Conservation (phyloP, 768 basidiomycete genomes). For the Botryobasidium botryosum region DNA sequence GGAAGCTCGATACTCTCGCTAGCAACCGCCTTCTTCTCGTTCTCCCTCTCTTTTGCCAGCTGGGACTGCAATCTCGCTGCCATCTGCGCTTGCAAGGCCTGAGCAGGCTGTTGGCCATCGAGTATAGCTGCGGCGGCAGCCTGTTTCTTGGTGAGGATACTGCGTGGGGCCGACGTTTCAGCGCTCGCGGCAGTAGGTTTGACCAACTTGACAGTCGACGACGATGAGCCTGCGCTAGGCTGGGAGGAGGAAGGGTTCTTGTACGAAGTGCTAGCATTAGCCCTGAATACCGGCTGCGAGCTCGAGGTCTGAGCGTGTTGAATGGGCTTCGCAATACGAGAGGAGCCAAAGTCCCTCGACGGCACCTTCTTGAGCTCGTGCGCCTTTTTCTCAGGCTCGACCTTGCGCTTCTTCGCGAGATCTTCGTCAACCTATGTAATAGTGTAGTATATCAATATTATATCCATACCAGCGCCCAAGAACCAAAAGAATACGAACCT, state of each 20-base stretch:
- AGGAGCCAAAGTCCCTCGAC: conserved; percentile 28
- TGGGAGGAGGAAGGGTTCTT: conserved; percentile 3
- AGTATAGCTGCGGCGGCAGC: too few relatives aligned
- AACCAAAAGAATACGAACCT: too few relatives aligned
- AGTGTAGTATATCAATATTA: too few relatives aligned
- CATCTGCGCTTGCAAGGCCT: conserved; percentile 45
- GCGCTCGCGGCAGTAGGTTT: not conserved
- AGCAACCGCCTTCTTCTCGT: conserved; percentile 22
- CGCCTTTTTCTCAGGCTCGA: conserved; percentile 36
- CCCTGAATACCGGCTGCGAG: conserved; percentile 1
- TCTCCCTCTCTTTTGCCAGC: conserved; percentile 20
- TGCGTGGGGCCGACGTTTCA: not conserved
- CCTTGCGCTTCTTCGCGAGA: conserved; percentile 50
- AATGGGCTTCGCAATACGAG: conserved; percentile 20
- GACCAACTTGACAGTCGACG: conserved; percentile 12
- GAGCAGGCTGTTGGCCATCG: conserved; percentile 37
- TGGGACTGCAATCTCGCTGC: conserved; percentile 25
- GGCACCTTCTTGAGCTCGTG: conserved; percentile 39
- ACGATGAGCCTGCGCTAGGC: conserved; percentile 28
- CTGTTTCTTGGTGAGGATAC: conserved; percentile 23
- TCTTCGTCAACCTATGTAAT: conserved; percentile 50
- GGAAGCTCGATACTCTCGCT: conserved; percentile 83
- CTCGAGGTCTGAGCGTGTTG: conserved; percentile 13
- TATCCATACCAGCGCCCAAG: too few relatives aligned
- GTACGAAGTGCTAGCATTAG: conserved; percentile 2